Evolutionary conservation across 2,329 filamentous ascomycete species (phyloP), one percentile per base, ranked within the genome.

Genomic region (Claviceps quebecensis): DNA sequence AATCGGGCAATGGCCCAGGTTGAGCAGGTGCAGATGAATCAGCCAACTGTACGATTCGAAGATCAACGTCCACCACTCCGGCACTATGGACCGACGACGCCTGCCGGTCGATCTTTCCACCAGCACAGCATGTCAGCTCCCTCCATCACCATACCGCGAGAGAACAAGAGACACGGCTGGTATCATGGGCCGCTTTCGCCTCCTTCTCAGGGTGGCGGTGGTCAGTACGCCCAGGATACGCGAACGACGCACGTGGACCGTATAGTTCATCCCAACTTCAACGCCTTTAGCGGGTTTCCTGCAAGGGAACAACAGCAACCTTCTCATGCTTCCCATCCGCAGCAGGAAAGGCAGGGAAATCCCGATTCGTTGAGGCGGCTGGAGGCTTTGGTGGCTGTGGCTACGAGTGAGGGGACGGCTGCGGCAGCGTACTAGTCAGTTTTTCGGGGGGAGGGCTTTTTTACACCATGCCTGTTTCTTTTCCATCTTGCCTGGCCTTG

Each of bases 141-240:
- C 0, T 70, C 72, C 0, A 67, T 76, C 37, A 69, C 74, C 9
- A 80, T 77, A 0, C 72, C 77, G 3, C 74, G 79, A 8, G 80
- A 79, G 55, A 70, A 69, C 34, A 86, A 85, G 61, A 76, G 85
- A 2, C 81, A 83, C 53, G 85, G 76, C 1, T 89, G 84, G 84
- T 87, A 87, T 59, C 80, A 86, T 41, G 74, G 74, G 0, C 73
- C 74, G 0, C 61, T 67, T 13, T 61, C 66, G 0, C 60, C 65
- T 2, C 67, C 69, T 14, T 66, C 68, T 29, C 43, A 29, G 14
- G 22, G 16, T 17, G 69, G 65, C 5, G 61, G 60, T 13, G 26
- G 26, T 3, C 56, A 59, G 1, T 58, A 56, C 1, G 54, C 58
- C 14, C 60, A 63, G 22, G 65, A 67, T n/a, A 55, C 59, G 2